Percentiles rank a stretch among this genome's conserved stretches.
Evolutionary conservation across 2,329 filamentous ascomycete species (phyloP).

Genomic region (Sclerotinia spermophila): DNA sequence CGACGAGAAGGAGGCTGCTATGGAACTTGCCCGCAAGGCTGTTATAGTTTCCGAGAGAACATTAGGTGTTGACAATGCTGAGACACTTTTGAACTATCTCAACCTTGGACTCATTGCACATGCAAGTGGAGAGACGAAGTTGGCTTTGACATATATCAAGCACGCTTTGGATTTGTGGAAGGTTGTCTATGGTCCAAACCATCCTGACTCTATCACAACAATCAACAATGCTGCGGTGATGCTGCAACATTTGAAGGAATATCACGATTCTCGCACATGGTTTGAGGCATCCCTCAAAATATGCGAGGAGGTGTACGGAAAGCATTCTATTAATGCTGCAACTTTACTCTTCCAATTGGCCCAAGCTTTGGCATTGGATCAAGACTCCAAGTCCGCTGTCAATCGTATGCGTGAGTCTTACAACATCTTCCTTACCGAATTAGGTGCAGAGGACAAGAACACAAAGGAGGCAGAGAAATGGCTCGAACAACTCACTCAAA

Average conservation of each 20-base stretch:
- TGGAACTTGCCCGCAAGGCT: constrained; percentile 93
- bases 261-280: constrained; percentile 92
- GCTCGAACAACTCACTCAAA: constrained; percentile 94
- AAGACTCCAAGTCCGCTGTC: constrained; percentile 88
- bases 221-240: constrained; percentile 99
- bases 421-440: constrained; percentile 85
- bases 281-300: constrained; percentile 90
- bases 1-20: constrained; percentile 94
- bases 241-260: constrained; percentile 92
- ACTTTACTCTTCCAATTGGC: constrained; percentile 96
- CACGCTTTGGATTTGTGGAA: constrained; percentile 96
- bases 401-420: constrained; percentile 93
- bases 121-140: constrained; percentile 82
- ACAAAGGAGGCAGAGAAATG: constrained; percentile 97
- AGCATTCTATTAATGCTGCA: constrained; percentile 85
- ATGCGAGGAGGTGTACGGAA: constrained; percentile 85
- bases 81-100: constrained; percentile 92
- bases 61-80: constrained; percentile 85
- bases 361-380: constrained; percentile 91
- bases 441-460: constrained; percentile 90
- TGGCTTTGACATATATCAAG: constrained; percentile 82
- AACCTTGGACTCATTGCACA: constrained; percentile 95
- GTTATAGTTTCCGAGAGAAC: constrained; percentile 95
- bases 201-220: constrained; percentile 97
- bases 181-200: constrained; percentile 87